These are phyloP conservation scores for Colletotrichum sp. DNA, from an alignment of 2,329 filamentous ascomycete species.

Conservation along the genomic window DNA sequence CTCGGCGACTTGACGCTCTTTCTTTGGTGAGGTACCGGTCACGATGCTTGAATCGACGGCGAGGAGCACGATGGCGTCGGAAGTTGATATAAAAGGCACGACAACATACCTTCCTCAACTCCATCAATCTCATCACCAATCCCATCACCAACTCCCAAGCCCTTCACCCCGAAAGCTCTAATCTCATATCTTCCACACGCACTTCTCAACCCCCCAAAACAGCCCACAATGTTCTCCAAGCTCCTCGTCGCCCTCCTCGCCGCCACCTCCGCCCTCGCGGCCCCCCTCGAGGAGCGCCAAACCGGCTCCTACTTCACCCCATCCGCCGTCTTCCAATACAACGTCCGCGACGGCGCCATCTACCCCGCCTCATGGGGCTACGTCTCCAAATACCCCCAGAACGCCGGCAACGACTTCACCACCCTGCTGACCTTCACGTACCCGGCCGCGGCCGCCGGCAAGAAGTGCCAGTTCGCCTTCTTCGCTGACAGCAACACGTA, in stretches of 20 bases:
- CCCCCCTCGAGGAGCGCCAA: constrained; percentile 22
- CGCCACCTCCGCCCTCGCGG: constrained; percentile 22
- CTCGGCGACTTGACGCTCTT: background rate
- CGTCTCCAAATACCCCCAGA: constrained; percentile 25
- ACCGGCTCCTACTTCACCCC: constrained; percentile 23
- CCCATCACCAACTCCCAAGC: background rate
- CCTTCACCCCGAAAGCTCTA: background rate
- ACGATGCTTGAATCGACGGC: background rate
- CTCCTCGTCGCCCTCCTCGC: constrained; percentile 24
- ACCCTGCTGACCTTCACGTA: constrained; percentile 34
- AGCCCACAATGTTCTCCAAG: constrained; percentile 26
- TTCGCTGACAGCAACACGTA: constrained; percentile 21
- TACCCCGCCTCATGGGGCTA: constrained; percentile 5
- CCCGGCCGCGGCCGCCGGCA: constrained; percentile 22
- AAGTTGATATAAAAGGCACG: background rate
- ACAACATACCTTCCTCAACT: background rate
- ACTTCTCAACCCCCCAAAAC: background rate
- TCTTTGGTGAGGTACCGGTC: background rate
- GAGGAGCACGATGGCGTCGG: background rate
- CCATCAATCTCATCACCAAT: background rate
- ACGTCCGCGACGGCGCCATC: constrained; percentile 27
- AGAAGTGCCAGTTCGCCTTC: constrained; percentile 31
- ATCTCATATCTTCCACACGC: background rate
- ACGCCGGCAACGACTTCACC: constrained; percentile 29
- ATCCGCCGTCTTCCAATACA: constrained; percentile 27